These are phyloP conservation scores for Bondarzewia mesenterica DNA, from an alignment of 1,284 basidiomycete genomes.

Conservation along the genomic window DNA sequence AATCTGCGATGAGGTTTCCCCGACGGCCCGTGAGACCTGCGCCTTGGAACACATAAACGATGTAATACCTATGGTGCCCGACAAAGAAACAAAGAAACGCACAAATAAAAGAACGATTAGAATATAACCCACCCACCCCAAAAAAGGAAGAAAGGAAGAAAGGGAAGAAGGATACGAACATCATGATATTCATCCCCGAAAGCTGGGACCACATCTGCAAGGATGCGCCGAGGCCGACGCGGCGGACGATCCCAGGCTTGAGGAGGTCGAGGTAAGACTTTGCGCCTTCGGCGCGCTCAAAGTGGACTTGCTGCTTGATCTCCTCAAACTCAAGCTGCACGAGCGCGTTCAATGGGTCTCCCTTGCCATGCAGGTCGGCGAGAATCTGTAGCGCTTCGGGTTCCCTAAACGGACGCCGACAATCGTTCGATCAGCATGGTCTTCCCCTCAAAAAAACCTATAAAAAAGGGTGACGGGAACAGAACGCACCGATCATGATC, in stretches of 20 bases:
- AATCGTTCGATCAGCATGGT: neutral
- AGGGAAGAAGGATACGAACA: slow-evolving; percentile 33
- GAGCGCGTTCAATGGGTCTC: slow-evolving; percentile 54
- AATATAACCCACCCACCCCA: neutral
- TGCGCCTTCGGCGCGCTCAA: slow-evolving; percentile 64
- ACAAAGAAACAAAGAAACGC: neutral
- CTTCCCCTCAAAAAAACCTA: neutral
- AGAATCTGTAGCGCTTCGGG: slow-evolving; percentile 71
- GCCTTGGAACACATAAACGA: slow-evolving; percentile 70
- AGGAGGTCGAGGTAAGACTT: slow-evolving; percentile 68
- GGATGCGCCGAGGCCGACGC: slow-evolving; percentile 33
- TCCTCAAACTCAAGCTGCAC: slow-evolving; percentile 76
- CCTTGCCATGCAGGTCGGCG: slow-evolving; percentile 72
- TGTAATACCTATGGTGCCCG: slow-evolving; percentile 51
- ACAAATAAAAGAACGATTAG: neutral
- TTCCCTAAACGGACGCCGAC: slow-evolving; percentile 32
- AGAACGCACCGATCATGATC: slow-evolving; percentile 42
- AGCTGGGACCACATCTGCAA: slow-evolving; percentile 43
- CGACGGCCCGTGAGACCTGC: slow-evolving; percentile 67
- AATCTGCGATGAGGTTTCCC: slow-evolving; percentile 67
- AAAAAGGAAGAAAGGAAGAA: neutral
- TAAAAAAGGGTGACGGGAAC: neutral
- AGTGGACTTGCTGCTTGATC: slow-evolving; percentile 66
- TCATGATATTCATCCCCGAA: slow-evolving; percentile 52
- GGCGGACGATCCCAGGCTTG: slow-evolving; percentile 33